A percentile compares a stretch with the other conserved stretches of the same genome.
These are phyloP conservation scores for Curvularia lunata DNA, from an alignment of 2,329 filamentous ascomycete species.

Conservation along the genomic window DNA sequence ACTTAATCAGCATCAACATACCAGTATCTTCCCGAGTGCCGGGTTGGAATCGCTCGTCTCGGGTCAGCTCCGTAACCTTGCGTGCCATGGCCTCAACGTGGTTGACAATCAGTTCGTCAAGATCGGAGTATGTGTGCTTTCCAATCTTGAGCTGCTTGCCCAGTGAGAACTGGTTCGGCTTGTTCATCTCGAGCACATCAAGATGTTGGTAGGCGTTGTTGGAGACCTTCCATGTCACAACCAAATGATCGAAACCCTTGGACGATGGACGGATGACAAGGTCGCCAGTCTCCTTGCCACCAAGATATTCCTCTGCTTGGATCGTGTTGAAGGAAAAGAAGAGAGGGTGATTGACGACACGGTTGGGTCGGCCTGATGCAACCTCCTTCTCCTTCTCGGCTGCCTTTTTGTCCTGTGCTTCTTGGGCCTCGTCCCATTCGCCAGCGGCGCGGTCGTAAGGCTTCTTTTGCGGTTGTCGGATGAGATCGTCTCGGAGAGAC, in stretches of 20 bases:
- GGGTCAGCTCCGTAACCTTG: slow-evolving; percentile 96
- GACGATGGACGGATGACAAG: slow-evolving; percentile 95
- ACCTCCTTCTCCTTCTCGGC: slow-evolving; percentile 86
- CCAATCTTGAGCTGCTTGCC: slow-evolving; percentile 85
- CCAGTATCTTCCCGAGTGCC: slow-evolving; percentile 81
- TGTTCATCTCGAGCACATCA: slow-evolving; percentile 94
- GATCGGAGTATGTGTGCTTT: slow-evolving; percentile 90
- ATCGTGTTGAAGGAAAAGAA: slow-evolving; percentile 92
- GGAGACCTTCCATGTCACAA: slow-evolving; percentile 97
- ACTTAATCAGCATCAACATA: slow-evolving; percentile 58
- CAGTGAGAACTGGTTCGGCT: slow-evolving; percentile 95
- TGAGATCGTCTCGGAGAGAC: slow-evolving; percentile 79
- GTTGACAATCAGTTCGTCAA: slow-evolving; percentile 95
- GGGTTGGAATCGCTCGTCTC: slow-evolving; percentile 90
- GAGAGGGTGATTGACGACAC: slow-evolving; percentile 96
- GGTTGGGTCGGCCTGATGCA: slow-evolving; percentile 81
- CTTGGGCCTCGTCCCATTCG: slow-evolving; percentile 86
- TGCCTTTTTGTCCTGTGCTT: slow-evolving; percentile 77
- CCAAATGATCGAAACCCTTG: slow-evolving; percentile 92
- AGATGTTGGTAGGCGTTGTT: slow-evolving; percentile 98
- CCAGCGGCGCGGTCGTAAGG: slow-evolving; percentile 71
- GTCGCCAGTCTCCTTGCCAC: slow-evolving; percentile 83
- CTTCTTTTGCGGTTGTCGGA: slow-evolving; percentile 64
- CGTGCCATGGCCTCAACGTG: slow-evolving; percentile 97
- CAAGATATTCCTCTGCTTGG: slow-evolving; percentile 92